These are phyloP conservation scores for Cardamine chenopodiifolia DNA, from an alignment of 345 rosid species.

Conservation along the genomic window DNA sequence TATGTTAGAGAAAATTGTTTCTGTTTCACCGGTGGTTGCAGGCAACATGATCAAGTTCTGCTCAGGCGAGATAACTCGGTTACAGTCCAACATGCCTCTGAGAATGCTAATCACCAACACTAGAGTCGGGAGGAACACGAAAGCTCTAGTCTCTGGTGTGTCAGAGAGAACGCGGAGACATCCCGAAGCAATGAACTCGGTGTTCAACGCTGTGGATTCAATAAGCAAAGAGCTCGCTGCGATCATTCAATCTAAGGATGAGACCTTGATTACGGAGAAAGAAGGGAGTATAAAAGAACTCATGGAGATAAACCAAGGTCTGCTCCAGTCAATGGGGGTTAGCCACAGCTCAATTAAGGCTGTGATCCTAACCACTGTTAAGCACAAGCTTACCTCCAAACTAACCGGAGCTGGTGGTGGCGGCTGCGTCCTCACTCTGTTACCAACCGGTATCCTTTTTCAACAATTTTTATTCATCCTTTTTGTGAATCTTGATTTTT, in stretches of 20 bases:
- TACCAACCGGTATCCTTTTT: slow-evolving; percentile 81
- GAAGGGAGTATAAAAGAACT: slow-evolving; percentile 80
- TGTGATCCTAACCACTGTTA: slow-evolving; percentile 68
- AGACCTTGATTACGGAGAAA: slow-evolving; percentile 51
- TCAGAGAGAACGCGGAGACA: slow-evolving; percentile 74
- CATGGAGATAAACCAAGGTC: slow-evolving; percentile 93
- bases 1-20: neutral
- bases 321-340: slow-evolving; percentile 91
- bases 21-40: slow-evolving; percentile 39
- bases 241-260: slow-evolving; percentile 63
- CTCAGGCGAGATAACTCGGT: slow-evolving; percentile 65
- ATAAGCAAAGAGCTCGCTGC: slow-evolving; percentile 68
- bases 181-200: slow-evolving; percentile 68
- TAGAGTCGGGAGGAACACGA: slow-evolving; percentile 84
- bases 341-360: slow-evolving; percentile 84
- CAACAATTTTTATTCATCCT: neutral
- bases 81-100: slow-evolving; percentile 62
- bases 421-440: slow-evolving; percentile 82
- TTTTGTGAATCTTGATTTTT: neutral
- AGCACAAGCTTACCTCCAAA: slow-evolving; percentile 83
- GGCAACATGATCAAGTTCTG: slow-evolving; percentile 91
- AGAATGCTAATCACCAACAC: slow-evolving; percentile 93
- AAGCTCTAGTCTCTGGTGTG: slow-evolving; percentile 88
- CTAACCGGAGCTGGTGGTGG: slow-evolving; percentile 98
- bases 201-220: slow-evolving; percentile 77